These are phyloP conservation scores for Monosporascus sp. DNA, from an alignment of 2,329 filamentous ascomycete species.

Conservation along the genomic window DNA sequence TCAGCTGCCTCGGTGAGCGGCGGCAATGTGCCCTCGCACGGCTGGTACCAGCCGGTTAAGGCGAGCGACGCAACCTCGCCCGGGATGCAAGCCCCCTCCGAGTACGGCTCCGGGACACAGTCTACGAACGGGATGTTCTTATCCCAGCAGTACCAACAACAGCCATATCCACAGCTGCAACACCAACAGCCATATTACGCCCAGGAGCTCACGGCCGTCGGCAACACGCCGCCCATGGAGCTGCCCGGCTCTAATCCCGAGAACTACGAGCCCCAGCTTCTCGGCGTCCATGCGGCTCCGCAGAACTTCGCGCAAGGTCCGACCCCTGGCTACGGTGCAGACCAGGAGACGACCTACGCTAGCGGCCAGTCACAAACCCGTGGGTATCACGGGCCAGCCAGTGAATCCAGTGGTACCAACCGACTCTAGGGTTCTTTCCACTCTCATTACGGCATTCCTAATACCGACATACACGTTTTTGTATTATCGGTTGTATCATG, in stretches of 20 bases:
- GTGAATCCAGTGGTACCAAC: too few species aligned
- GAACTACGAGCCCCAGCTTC: not conserved
- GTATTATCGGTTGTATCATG: too few species aligned
- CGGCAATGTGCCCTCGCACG: not conserved
- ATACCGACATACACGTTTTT: too few species aligned
- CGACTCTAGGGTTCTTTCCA: too few species aligned
- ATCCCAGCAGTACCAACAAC: not conserved
- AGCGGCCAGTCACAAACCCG: too few species aligned
- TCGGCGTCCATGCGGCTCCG: not conserved
- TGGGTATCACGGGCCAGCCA: too few species aligned
- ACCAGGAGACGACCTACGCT: too few species aligned
- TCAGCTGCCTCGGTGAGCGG: not conserved
- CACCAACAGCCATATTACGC: not conserved
- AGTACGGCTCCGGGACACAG: too few species aligned
- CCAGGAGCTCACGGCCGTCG: not conserved
- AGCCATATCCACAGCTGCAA: too few species aligned
- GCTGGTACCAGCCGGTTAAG: conserved; percentile 1
- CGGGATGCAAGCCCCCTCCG: not conserved
- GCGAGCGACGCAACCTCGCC: not conserved
- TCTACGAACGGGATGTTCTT: too few species aligned
- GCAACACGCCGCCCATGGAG: not conserved
- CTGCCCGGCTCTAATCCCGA: not conserved
- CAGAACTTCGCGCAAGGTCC: not conserved
- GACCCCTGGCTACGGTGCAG: not conserved
- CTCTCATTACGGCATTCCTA: too few species aligned